These are phyloP conservation scores for Aspergillus sp. DNA, from an alignment of 2,329 filamentous ascomycete species.

Conservation along the genomic window DNA sequence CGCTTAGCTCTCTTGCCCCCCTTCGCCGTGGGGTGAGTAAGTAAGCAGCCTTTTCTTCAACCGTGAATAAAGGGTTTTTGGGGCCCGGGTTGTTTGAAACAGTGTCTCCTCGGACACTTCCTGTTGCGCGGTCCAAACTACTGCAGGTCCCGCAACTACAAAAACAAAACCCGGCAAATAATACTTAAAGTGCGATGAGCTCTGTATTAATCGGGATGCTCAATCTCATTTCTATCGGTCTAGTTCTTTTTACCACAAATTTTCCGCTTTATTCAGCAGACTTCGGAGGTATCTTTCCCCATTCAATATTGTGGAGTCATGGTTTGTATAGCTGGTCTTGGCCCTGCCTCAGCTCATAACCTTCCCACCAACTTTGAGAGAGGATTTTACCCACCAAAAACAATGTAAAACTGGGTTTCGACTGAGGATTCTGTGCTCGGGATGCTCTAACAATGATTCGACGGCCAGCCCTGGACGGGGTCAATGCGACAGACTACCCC, in stretches of 20 bases:
- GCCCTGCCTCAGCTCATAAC: neutral
- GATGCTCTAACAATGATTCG: conserved; percentile 2
- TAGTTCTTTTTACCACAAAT: neutral
- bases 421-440: neutral
- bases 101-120: neutral
- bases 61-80: neutral
- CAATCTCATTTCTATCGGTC: neutral
- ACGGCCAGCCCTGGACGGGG: neutral
- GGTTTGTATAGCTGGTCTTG: neutral
- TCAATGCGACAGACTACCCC: conserved; percentile 10
- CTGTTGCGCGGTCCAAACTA: neutral
- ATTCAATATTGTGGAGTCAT: neutral
- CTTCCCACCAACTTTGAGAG: neutral
- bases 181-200: neutral
- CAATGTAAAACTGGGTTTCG: neutral
- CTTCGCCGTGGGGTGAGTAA: neutral
- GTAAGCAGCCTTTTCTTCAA: neutral
- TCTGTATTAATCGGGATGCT: too few species aligned
- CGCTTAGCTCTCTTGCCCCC: conserved; percentile 13
- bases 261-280: neutral
- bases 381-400: neutral
- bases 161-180: neutral
- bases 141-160: neutral
- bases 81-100: neutral
- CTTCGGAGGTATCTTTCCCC: neutral